phyloP scores from a whole-genome alignment of 2,329 filamentous ascomycete species.

The Colletotrichum phormii region DNA sequence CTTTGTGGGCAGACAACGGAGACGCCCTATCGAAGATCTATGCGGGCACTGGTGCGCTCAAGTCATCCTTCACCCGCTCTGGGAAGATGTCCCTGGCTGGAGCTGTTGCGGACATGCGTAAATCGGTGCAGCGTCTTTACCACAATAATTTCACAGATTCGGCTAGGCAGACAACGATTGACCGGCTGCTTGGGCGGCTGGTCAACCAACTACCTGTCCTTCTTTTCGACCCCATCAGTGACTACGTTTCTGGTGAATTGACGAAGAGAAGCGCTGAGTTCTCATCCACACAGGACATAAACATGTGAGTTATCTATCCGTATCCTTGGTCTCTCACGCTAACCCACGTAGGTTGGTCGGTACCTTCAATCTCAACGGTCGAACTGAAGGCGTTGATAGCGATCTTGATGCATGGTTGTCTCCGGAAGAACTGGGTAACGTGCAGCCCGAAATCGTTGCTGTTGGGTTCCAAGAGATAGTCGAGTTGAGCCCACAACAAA shows the following conservation, averaged over 20 bases:
- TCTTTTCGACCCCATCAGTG: slow-evolving; percentile 93
- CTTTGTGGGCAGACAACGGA: slow-evolving; percentile 96
- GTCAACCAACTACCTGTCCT: slow-evolving; percentile 87
- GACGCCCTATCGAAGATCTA: slow-evolving; percentile 96
- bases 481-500: slow-evolving; percentile 96
- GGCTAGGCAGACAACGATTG: slow-evolving; percentile 91
- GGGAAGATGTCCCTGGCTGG: slow-evolving; percentile 97
- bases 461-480: slow-evolving; percentile 98
- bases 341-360: slow-evolving; percentile 67
- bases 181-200: slow-evolving; percentile 87
- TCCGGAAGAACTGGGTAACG: slow-evolving; percentile 66
- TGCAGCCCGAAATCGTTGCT: slow-evolving; percentile 85
- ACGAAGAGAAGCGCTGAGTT: slow-evolving; percentile 76
- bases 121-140: slow-evolving; percentile 92
- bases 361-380: slow-evolving; percentile 95
- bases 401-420: slow-evolving; percentile 91
- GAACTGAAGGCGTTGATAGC: slow-evolving; percentile 79
- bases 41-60: slow-evolving; percentile 93
- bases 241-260: slow-evolving; percentile 85
- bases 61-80: slow-evolving; percentile 92
- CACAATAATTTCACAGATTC: slow-evolving; percentile 99
- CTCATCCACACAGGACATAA: slow-evolving; percentile 78
- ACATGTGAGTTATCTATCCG: slow-evolving; percentile 67
- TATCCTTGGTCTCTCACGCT: slow-evolving; percentile 39
- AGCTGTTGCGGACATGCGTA: slow-evolving; percentile 92